These are phyloP conservation scores for Penicillium occitanis DNA, from an alignment of 2,329 filamentous ascomycete species.

Conservation along the genomic window DNA sequence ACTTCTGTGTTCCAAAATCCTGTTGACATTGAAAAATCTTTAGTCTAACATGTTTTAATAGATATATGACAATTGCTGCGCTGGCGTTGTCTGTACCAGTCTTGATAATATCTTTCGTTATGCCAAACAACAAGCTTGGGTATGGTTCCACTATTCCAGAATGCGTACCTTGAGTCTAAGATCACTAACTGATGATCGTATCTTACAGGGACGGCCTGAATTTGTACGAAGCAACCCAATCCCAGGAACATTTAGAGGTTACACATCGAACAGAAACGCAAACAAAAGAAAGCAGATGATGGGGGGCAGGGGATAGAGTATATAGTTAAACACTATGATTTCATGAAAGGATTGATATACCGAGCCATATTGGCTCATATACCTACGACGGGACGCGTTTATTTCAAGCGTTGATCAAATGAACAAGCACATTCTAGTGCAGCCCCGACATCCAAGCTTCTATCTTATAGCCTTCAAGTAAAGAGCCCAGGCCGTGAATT, in stretches of 20 bases:
- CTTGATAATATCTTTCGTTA: background rate
- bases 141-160: background rate
- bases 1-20: background rate
- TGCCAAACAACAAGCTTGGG: background rate
- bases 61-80: background rate
- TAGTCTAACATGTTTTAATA: background rate
- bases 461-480: background rate
- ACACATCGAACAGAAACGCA: background rate
- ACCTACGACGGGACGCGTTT: background rate
- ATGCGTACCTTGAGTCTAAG: background rate
- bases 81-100: background rate
- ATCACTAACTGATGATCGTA: background rate
- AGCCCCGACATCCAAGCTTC: background rate
- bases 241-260: background rate
- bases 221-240: background rate
- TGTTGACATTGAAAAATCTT: background rate
- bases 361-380: background rate
- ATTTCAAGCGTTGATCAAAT: background rate
- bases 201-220: background rate
- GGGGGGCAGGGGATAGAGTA: background rate
- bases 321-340: background rate
- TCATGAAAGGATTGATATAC: background rate
- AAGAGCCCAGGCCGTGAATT: background rate
- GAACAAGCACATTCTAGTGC: background rate
- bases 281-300: background rate